phyloP scores from a whole-genome alignment of 1,284 basidiomycete species.

The Pterula multifida region DNA sequence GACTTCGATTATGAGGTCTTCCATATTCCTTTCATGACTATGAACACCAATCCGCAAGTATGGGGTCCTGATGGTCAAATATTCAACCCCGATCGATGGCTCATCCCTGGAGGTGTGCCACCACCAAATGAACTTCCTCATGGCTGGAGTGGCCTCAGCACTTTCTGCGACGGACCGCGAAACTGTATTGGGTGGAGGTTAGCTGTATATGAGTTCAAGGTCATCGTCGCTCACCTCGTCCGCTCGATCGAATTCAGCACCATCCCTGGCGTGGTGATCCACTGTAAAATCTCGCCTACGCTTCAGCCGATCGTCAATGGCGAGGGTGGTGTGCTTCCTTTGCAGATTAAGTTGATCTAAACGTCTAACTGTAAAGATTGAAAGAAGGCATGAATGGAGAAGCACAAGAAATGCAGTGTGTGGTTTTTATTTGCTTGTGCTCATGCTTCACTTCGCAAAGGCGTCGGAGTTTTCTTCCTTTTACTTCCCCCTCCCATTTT shows the following conservation, averaged over 20 bases:
- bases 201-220: constrained; percentile 26
- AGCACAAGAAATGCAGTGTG: no score
- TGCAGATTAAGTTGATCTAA: constrained; percentile 11
- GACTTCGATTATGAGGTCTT: constrained; percentile 11
- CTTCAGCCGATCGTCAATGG: constrained; percentile 24
- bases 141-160: constrained; percentile 19
- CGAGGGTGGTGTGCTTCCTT: constrained; percentile 15
- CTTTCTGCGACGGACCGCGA: constrained; percentile 29
- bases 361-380: no score
- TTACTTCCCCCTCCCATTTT: no score
- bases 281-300: constrained; percentile 21
- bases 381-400: no score
- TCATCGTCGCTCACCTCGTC: constrained; percentile 24
- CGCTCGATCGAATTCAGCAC: constrained; percentile 21
- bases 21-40: not conserved
- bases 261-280: constrained; percentile 20
- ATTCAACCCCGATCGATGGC: constrained; percentile 31
- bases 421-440: no score
- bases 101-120: constrained; percentile 18
- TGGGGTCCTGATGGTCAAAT: constrained; percentile 30
- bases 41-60: constrained; percentile 22
- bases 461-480: no score
- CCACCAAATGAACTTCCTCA: constrained; percentile 18
- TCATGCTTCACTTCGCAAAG: no score
- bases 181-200: constrained; percentile 27